Conservation (phyloP, 768 basidiomycete species). For the Hygrocybe punicea region DNA sequence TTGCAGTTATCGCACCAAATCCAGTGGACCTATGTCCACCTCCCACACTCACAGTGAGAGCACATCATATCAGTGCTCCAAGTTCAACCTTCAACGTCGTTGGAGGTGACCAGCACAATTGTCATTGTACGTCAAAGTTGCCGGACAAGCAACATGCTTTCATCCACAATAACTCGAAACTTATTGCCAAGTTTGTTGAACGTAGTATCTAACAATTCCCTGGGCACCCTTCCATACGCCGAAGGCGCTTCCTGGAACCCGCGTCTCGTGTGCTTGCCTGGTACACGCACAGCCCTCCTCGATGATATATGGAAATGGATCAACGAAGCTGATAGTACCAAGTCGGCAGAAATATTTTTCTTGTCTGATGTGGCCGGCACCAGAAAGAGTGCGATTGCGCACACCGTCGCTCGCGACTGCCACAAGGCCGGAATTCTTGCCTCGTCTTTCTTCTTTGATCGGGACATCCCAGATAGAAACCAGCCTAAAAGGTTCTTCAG, state of each 20-base stretch:
- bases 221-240: slow-evolving; percentile 6
- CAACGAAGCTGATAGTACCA: background rate
- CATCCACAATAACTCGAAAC: no score
- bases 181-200: no score
- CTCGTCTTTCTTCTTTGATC: slow-evolving; percentile 24
- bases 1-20: no score
- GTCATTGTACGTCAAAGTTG: background rate
- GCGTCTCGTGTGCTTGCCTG: slow-evolving; percentile 7
- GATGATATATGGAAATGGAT: slow-evolving; percentile 13
- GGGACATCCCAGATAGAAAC: slow-evolving; percentile 9
- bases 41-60: no score
- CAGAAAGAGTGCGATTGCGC: slow-evolving; percentile 23
- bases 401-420: slow-evolving; percentile 17
- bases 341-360: slow-evolving; percentile 12
- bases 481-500: slow-evolving; percentile 11
- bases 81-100: no score
- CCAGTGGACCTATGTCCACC: no score
- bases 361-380: slow-evolving; percentile 18
- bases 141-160: no score
- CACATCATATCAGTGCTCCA: no score
- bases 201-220: background rate
- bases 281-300: slow-evolving; percentile 9
- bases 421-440: slow-evolving; percentile 9
- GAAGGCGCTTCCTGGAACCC: slow-evolving; percentile 14
- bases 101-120: no score